Base-by-base conservation (phyloP, 2,329 filamentous ascomycete species). In the Paecilomyces dactylethromorphus region DNA sequence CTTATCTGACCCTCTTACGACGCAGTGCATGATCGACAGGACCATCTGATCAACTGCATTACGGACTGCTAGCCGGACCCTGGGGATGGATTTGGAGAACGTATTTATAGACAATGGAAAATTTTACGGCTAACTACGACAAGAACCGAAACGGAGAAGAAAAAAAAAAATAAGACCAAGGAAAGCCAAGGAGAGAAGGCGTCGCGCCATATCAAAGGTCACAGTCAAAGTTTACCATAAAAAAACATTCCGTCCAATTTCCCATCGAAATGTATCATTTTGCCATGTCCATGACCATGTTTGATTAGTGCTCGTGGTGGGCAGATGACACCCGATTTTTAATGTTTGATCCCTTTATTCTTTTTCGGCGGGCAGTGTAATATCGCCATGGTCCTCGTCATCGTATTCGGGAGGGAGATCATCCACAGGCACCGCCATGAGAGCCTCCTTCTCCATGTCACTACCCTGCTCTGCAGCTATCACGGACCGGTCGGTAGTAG, bases 361-460 rank as follows among this genome's bases (percentile, higher is more conserved):
- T 62, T 76, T 74, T 56, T 72, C 67, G 24, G 66, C 61, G 11
- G 63, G 59, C 3, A 68, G 60, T 45, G 54, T 57, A 33, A 66
- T 62, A 56, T 66, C 62, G 56, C 65, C 59, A 39, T 69, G 64
- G 15, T 69, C 62, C 31, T 72, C 70, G 24, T 75, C 73, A 22
- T 63, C 67, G 59, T 78, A 77, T 13, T 70, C 70, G 21, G 74
- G 73, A 24, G 73, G 74, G 2, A 68, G 63, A 1, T 76, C 70
- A 11, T 74, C 70, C 0, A 67, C 55, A 15, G 63, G 53, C 45
- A 68, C 69, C n/a, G 59, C 58, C 66, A 79, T 73, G 57, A 79
- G 65, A 33, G 68, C 69, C 58, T 76, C 71, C 67, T 79, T 79
- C 62, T 79, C 77, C n/a, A 68, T 64, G 31, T 67, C 68, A n/a